These are phyloP conservation scores for Hansenula sp. DNA, from an alignment of 1,139 yeast species.

Conservation along the genomic window DNA sequence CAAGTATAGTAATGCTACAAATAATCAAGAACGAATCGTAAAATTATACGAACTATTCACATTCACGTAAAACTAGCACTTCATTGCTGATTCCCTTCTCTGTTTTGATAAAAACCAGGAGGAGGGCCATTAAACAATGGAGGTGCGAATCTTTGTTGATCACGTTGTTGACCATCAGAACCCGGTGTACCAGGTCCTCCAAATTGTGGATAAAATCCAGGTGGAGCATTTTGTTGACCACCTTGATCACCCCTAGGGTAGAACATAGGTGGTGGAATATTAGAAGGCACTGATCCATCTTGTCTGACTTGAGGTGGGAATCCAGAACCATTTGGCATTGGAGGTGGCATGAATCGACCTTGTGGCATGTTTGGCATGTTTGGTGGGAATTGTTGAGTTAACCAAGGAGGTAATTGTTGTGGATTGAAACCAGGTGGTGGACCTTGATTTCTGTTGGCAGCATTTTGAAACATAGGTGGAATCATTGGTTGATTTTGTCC, in stretches of 20 bases:
- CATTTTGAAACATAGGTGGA: constrained; percentile 22
- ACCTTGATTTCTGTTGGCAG: constrained; percentile 26
- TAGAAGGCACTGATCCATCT: constrained; percentile 1
- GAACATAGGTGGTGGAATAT: neutral
- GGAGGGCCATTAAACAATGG: constrained; percentile 16
- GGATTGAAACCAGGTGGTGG: constrained; percentile 18
- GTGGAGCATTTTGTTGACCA: constrained; percentile 8
- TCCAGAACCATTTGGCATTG: constrained; percentile 6
- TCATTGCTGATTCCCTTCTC: constrained; percentile 4
- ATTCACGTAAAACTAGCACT: too few species aligned
- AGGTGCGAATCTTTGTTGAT: constrained; percentile 14
- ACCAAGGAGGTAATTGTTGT: constrained; percentile 19
- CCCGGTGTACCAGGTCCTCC: constrained; percentile 1
- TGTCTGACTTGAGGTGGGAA: constrained; percentile 15
- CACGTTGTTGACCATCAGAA: neutral
- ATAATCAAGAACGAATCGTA: too few species aligned
- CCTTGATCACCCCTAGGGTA: neutral
- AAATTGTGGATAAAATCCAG: constrained; percentile 11
- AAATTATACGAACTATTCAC: too few species aligned
- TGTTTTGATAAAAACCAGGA: constrained; percentile 15
- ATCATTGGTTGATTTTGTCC: constrained; percentile 9
- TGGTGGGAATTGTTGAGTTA: constrained; percentile 12
- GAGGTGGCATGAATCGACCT: constrained; percentile 14
- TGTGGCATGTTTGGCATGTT: constrained; percentile 7
- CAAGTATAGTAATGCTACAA: neutral